Evolutionary conservation across 2,329 filamentous ascomycete genomes (phyloP).

Genomic region (Mycosphaerella arachidis): DNA sequence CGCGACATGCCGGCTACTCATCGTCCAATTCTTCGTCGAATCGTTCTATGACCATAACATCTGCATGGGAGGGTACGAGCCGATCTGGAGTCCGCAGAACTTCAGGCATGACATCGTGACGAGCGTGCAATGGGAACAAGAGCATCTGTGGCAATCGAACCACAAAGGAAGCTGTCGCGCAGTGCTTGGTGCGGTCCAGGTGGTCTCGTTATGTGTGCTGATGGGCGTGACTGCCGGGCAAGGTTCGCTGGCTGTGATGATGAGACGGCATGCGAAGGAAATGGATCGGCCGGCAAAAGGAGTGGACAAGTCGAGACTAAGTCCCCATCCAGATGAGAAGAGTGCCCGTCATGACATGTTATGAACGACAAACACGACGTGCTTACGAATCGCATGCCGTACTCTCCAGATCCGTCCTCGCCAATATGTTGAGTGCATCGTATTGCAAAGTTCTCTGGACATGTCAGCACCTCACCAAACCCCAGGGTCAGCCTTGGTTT

Average conservation of each 20-base stretch:
- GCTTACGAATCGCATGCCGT: neutral
- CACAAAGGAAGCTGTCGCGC: slow-evolving; percentile 18
- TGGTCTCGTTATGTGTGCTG: slow-evolving; percentile 14
- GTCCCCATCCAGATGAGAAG: slow-evolving; percentile 18
- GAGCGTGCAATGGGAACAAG: slow-evolving; percentile 21
- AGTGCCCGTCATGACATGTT: neutral
- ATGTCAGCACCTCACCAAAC: neutral
- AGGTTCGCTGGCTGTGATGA: slow-evolving; percentile 19
- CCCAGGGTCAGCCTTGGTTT: neutral
- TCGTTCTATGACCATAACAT: slow-evolving; percentile 23
- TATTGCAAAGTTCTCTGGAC: neutral
- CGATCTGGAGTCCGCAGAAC: slow-evolving; percentile 18
- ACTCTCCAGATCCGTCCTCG: too few species aligned
- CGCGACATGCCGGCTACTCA: slow-evolving; percentile 20
- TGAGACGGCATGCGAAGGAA: slow-evolving; percentile 17
- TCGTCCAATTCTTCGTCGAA: slow-evolving; percentile 24
- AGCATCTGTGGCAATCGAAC: slow-evolving; percentile 15
- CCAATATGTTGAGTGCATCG: too few species aligned
- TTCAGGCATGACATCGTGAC: slow-evolving; percentile 22
- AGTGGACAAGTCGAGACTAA: slow-evolving; percentile 7
- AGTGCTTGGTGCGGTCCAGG: slow-evolving; percentile 20
- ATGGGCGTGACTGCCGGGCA: slow-evolving; percentile 17
- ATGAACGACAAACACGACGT: neutral
- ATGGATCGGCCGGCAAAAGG: slow-evolving; percentile 7
- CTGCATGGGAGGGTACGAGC: slow-evolving; percentile 19